Evolutionary conservation across 2,329 filamentous ascomycete genomes (phyloP).

Genomic region (Madurella fahalii): DNA sequence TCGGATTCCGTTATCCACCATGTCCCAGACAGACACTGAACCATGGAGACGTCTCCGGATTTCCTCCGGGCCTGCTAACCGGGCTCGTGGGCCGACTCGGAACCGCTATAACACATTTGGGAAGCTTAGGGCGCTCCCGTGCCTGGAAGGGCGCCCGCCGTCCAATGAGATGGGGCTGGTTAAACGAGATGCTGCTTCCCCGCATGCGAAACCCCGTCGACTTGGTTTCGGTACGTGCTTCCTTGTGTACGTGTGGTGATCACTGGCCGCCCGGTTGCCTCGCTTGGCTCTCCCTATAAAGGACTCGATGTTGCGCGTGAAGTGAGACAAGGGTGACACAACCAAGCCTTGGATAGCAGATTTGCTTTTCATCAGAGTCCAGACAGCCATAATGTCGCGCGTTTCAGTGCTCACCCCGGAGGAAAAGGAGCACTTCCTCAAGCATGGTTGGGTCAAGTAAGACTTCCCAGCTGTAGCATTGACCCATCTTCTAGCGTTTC

Average conservation of each 20-base stretch:
- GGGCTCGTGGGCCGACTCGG: conserved; percentile 12
- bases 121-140: conserved; percentile 8
- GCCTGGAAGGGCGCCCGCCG: not conserved
- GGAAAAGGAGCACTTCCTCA: conserved; percentile 40
- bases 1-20: conserved; percentile 5
- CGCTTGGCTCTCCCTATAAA: conserved; percentile 1
- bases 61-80: conserved; percentile 10
- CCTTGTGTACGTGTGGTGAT: not conserved
- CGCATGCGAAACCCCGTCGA: conserved; percentile 13
- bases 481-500: not conserved
- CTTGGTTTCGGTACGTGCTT: not conserved
- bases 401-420: conserved; percentile 33
- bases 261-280: conserved; percentile 5
- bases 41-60: not conserved
- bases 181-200: conserved; percentile 19
- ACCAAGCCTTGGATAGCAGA: not conserved
- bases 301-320: not conserved
- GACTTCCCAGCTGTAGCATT: not conserved
- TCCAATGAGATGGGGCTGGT: conserved; percentile 23
- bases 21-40: conserved; percentile 2
- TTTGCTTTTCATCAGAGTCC: not conserved
- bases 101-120: conserved; percentile 15
- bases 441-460: conserved; percentile 39
- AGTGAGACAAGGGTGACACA: not conserved
- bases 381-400: conserved; percentile 18